These are phyloP conservation scores for Abelmoschus esculentus DNA, from an alignment of 345 rosid genomes.

Conservation along the genomic window DNA sequence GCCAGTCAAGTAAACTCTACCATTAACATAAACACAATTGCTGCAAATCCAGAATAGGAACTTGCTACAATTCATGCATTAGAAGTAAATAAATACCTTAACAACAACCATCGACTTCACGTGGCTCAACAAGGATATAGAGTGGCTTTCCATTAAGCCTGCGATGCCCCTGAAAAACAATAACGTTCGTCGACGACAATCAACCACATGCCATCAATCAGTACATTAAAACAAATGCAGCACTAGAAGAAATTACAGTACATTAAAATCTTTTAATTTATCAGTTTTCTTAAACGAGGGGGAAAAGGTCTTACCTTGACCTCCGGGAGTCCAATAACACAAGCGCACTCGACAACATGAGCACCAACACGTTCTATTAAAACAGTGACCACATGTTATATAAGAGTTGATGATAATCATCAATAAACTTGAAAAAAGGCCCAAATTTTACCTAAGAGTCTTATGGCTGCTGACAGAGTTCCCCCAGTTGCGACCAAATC, in stretches of 20 bases:
- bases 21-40: too few relatives aligned
- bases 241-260: background rate
- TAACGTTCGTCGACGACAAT: background rate
- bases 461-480: conserved; percentile 79
- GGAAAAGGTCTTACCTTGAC: conserved; percentile 40
- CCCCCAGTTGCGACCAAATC: conserved; percentile 96
- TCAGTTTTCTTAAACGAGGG: background rate
- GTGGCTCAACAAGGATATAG: conserved; percentile 80
- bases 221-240: background rate
- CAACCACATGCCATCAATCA: background rate
- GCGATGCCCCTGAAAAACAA: conserved; percentile 44
- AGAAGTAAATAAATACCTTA: conserved; percentile 9
- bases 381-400: background rate
- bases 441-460: conserved; percentile 50
- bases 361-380: conserved; percentile 67
- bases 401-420: background rate
- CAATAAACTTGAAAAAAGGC: background rate
- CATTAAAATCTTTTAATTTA: background rate
- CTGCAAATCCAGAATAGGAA: background rate
- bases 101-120: conserved; percentile 13
- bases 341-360: conserved; percentile 81
- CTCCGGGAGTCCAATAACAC: conserved; percentile 77
- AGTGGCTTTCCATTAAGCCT: conserved; percentile 67
- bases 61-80: background rate
- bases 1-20: background rate